phyloP scores from a whole-genome alignment of 176 grass and related monocot genomes.

The Carex scoparia region DNA sequence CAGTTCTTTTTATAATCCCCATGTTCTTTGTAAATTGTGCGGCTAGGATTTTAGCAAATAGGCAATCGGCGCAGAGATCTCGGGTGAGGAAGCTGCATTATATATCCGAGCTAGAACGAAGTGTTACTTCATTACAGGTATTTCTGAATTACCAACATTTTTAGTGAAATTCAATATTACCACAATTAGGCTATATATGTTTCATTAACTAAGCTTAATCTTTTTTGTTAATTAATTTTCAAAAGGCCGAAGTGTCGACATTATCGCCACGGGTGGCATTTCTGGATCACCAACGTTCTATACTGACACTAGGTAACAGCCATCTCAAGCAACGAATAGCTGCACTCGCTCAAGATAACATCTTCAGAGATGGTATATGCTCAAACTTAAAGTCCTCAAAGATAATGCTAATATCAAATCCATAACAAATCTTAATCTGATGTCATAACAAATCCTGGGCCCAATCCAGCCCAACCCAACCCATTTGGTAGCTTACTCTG shows the following conservation, averaged over 20 bases:
- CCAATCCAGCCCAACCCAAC: neutral
- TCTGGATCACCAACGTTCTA: slow-evolving; percentile 88
- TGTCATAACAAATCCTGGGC: neutral
- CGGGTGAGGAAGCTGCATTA: slow-evolving; percentile 94
- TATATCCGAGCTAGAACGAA: slow-evolving; percentile 89
- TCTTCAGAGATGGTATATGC: slow-evolving; percentile 85
- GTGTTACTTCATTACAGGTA: slow-evolving; percentile 73
- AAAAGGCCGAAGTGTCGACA: slow-evolving; percentile 68
- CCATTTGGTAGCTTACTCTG: neutral
- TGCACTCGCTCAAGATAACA: slow-evolving; percentile 79
- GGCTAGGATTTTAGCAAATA: slow-evolving; percentile 78
- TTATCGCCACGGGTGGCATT: slow-evolving; percentile 88
- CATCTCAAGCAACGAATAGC: slow-evolving; percentile 94
- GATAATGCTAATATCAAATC: too few species aligned
- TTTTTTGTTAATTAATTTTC: neutral
- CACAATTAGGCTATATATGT: neutral
- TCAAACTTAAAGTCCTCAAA: neutral
- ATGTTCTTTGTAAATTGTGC: neutral
- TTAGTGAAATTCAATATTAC: neutral
- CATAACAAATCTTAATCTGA: too few species aligned
- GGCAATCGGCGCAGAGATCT: slow-evolving; percentile 92
- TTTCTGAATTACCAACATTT: neutral
- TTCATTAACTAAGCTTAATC: neutral
- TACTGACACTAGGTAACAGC: slow-evolving; percentile 88
- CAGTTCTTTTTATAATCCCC: neutral